phyloP scores from a whole-genome alignment of 176 grass and related monocot species.

The Oropetium thomaeum region DNA sequence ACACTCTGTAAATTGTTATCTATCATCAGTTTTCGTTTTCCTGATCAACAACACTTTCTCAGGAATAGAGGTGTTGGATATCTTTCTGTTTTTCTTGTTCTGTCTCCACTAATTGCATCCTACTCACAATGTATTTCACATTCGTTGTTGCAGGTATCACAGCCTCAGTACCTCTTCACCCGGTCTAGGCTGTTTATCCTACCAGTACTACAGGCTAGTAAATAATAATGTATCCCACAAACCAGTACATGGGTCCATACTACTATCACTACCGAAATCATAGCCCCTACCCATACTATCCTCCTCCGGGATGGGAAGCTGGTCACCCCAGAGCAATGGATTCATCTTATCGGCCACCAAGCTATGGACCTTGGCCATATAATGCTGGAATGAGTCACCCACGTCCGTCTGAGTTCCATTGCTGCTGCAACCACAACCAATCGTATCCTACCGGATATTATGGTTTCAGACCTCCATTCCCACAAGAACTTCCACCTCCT shows the following conservation, averaged over 20 bases:
- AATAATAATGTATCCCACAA: constrained; percentile 62
- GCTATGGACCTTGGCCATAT: constrained; percentile 44
- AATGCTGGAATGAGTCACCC: constrained; percentile 25
- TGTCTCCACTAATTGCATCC: neutral
- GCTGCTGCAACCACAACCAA: constrained; percentile 36
- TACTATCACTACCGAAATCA: constrained; percentile 49
- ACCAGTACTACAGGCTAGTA: neutral
- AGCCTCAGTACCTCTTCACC: neutral
- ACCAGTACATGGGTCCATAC: constrained; percentile 66
- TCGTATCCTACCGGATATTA: constrained; percentile 56
- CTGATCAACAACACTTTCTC: neutral
- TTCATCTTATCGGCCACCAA: constrained; percentile 20
- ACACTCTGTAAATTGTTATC: neutral
- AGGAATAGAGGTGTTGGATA: neutral
- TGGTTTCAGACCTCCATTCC: constrained; percentile 46
- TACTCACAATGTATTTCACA: neutral
- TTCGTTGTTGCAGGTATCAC: constrained; percentile 21
- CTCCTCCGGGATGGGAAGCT: constrained; percentile 41
- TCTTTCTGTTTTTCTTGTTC: neutral
- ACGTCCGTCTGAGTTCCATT: constrained; percentile 29
- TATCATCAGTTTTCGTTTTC: neutral
- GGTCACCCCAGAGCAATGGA: constrained; percentile 22
- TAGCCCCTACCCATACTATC: constrained; percentile 40
- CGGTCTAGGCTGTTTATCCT: constrained; percentile 16
- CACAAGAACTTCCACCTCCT: constrained; percentile 47